Percentiles rank a stretch among this genome's conserved stretches.
phyloP scores from a whole-genome alignment of 176 grass and related monocot species.

The Guadua angustifolia region DNA sequence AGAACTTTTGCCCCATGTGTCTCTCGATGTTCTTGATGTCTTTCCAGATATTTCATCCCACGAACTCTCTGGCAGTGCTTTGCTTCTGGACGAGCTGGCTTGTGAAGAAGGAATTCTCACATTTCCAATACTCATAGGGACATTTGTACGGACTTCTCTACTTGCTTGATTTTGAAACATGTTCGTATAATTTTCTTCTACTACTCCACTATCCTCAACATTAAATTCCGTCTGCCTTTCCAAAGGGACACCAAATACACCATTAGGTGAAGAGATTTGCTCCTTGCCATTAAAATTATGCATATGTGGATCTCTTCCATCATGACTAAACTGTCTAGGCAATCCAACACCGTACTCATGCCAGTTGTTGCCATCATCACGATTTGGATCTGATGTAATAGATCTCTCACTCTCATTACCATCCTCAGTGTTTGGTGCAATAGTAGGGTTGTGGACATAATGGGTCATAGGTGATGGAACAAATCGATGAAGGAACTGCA shows the following conservation, averaged over 20 bases:
- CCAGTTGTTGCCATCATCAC: slow-evolving; percentile 49
- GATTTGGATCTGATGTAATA: slow-evolving; percentile 45
- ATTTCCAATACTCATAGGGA: slow-evolving; percentile 44
- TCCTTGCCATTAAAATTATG: slow-evolving; percentile 57
- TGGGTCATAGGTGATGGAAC: slow-evolving; percentile 59
- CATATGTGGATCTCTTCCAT: slow-evolving; percentile 54
- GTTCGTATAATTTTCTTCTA: slow-evolving; percentile 54
- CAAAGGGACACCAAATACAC: slow-evolving; percentile 43
- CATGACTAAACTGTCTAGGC: slow-evolving; percentile 51
- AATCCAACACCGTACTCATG: slow-evolving; percentile 53
- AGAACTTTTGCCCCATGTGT: slow-evolving; percentile 70
- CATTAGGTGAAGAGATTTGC: slow-evolving; percentile 45
- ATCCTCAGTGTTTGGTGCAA: slow-evolving; percentile 56
- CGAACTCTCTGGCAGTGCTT: slow-evolving; percentile 48
- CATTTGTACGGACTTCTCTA: slow-evolving; percentile 50
- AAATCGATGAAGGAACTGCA: slow-evolving; percentile 68
- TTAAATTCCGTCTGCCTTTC: slow-evolving; percentile 51
- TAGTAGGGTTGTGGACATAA: slow-evolving; percentile 54
- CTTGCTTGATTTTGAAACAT: slow-evolving; percentile 63
- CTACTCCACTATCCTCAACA: slow-evolving; percentile 41
- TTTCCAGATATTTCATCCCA: slow-evolving; percentile 62
- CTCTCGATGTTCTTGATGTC: slow-evolving; percentile 56
- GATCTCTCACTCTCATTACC: slow-evolving; percentile 48
- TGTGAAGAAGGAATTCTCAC: slow-evolving; percentile 43
- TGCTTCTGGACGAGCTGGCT: slow-evolving; percentile 58